Evolutionary conservation across 2,329 filamentous ascomycete species (phyloP), one percentile per base, ranked within the genome.

Genomic region (Scytalidium sp.): DNA sequence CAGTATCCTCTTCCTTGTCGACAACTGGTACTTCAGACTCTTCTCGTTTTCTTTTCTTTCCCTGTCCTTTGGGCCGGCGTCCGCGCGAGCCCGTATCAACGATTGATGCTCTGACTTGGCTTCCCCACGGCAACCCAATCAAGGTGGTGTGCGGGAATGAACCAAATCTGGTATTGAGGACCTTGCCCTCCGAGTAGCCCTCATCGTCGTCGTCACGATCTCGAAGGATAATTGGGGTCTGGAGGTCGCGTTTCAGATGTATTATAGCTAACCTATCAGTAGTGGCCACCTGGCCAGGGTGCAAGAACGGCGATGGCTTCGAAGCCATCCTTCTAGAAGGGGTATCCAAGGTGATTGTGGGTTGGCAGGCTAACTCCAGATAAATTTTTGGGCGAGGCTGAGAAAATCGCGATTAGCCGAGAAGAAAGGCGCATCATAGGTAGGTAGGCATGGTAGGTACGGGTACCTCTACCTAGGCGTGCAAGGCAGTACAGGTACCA

Each of bases 61-160:
- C 69, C 67, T 84, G 86, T 46, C 85, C 73, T 65, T 84, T 84
- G 48, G 80, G 75, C 68, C 85, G 87, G 46, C 87, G 80, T 27
- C 90, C 90, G 60, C 91, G 78, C n/a, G 90, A 94, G 11, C 92
- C 91, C 0, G 92, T 97, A 63, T 97, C 90, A 50, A 97, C 91
- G 25, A 86, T 83, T 2, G 91, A 96, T 7, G 94, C 94, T 43
- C 90, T 80, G 19, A 97, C 85, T 66, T 97, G 94, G 6, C 88
- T 90, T 22, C 94, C 94, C 93, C 93, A 97, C 40, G 89, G 87
- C 47, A 91, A 75, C 4, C 83, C 77, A 49, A 96, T 79, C 42
- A 93, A 71, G 0, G 88, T 92, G 10, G 81, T 87, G 65, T 93
- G 89, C 0, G 89, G 88, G 53, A 91, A 93, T 0, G 92, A 96